Evolutionary conservation across 1,139 yeast genomes (phyloP).

Genomic region (Yamadazyma atmosphaerica): DNA sequence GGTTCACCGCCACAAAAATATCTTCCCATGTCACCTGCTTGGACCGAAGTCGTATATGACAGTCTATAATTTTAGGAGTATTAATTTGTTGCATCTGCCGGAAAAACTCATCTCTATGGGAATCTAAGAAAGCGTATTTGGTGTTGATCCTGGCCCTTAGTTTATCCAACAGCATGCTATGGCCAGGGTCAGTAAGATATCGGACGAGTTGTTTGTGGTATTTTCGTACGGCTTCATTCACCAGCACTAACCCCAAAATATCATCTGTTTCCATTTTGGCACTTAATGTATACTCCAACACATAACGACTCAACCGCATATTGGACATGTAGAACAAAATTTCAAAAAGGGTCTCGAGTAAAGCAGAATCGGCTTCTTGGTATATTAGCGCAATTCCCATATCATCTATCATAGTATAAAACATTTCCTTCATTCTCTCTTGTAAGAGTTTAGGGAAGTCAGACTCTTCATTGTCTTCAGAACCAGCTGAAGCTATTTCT

Average conservation of each 20-base stretch:
- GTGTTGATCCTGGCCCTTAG: conserved; percentile 8
- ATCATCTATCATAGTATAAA: conserved; percentile 54
- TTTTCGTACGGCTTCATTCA: conserved; percentile 13
- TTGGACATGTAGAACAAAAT: conserved; percentile 50
- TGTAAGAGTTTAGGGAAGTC: conserved; percentile 2
- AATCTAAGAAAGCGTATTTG: conserved; percentile 27
- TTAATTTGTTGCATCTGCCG: conserved; percentile 16
- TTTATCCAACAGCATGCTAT: not conserved
- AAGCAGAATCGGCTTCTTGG: conserved; percentile 61
- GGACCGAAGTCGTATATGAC: conserved; percentile 10
- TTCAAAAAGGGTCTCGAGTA: conserved; percentile 49
- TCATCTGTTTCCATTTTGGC: conserved; percentile 49
- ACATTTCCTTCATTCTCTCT: conserved; percentile 23
- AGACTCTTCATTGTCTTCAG: not conserved
- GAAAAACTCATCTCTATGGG: conserved; percentile 31
- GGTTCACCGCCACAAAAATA: conserved; percentile 28
- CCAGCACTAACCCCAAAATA: conserved; percentile 37
- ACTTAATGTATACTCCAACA: conserved; percentile 58
- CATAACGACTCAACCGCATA: conserved; percentile 55
- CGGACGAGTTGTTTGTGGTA: conserved; percentile 6
- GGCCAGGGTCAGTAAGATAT: not conserved
- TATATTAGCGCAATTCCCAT: conserved; percentile 55
- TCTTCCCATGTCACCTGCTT: conserved; percentile 27
- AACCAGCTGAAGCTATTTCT: not conserved
- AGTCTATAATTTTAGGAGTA: not conserved